Evolutionary conservation across 2,329 filamentous ascomycete genomes (phyloP), one percentile per base, ranked within the genome.

Genomic region (Nannizzia gypsea): DNA sequence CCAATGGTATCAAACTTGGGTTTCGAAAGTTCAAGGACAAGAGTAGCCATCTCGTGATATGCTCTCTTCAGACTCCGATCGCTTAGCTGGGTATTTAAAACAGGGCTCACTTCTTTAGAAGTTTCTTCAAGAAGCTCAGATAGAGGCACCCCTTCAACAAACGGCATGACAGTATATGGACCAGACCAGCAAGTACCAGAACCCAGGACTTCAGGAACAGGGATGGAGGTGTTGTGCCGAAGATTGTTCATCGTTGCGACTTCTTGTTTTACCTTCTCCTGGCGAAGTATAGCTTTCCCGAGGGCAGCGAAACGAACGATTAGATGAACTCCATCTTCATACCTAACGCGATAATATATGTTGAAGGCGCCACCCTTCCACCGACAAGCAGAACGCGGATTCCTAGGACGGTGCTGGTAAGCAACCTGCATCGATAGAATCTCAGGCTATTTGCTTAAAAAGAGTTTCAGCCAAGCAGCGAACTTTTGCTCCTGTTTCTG

Each of bases 291-390:
- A n/a, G 62, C 61, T 26, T 64, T 64, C 55, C 70, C 69, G 40
- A 69, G 66, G 56, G 61, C 62, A 1, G 65, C 48, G 62, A 71
- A 71, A 80, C 65, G 66, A 62, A 72, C 66, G n/a, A 70, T 15
- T 15, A 44, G 63, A 6, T 64, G 62, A 55, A 56, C 46, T 2
- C 63, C 62, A 28, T 67, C 61, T 13, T 50, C 42, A 56, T 63
- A 69, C 17, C 64, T 67, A 56, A 71, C 67, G 46, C 64, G 64
- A 58, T 67, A 70, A 56, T 68, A 69, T 15, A 70, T 40, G 64
- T 71, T 71, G 36, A 70, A 72, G 56, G 69, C 65, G 22, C 70
- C 67, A 44, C 66, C 68, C 15, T 63, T 56, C 40, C 66, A 63
- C 44, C 54, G 64, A 22, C 62, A 65, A n/a, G 66, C 67, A 40